Percentiles rank a stretch among this genome's conserved stretches.
Evolutionary conservation across 1,139 yeast genomes (phyloP).

Genomic region (Protomyces inouyei): DNA sequence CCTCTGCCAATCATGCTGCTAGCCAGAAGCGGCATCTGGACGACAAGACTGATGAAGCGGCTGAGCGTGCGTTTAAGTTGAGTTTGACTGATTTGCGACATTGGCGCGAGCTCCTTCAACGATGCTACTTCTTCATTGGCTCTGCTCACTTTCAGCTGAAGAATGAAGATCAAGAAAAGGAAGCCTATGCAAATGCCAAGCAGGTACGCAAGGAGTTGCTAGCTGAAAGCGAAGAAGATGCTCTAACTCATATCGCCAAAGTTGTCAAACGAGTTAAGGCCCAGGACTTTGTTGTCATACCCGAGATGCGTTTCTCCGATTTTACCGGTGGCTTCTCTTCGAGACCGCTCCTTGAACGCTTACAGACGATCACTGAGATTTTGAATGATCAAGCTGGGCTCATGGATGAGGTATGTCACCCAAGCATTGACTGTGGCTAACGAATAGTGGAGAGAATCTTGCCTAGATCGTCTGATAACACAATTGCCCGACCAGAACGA

Average conservation of each 20-base stretch:
- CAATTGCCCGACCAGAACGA: constrained; percentile 47
- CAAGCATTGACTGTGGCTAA: background rate
- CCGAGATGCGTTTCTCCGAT: constrained; percentile 33
- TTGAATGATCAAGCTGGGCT: constrained; percentile 56
- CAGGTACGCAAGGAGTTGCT: constrained; percentile 46
- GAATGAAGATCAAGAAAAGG: constrained; percentile 42
- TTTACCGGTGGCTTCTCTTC: constrained; percentile 36
- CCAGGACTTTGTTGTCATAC: constrained; percentile 35
- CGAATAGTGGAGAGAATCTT: constrained; percentile 46
- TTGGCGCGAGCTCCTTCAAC: constrained; percentile 64
- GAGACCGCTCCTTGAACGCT: constrained; percentile 33
- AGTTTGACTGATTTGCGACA: constrained; percentile 29
- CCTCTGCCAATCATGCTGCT: constrained; percentile 33
- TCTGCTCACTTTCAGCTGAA: constrained; percentile 66
- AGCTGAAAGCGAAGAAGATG: constrained; percentile 33
- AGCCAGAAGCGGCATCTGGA: constrained; percentile 31
- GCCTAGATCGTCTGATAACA: constrained; percentile 47
- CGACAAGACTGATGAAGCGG: constrained; percentile 27
- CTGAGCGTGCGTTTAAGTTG: constrained; percentile 12
- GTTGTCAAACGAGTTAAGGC: constrained; percentile 29
- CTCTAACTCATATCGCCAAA: constrained; percentile 34
- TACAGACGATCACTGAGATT: constrained; percentile 36
- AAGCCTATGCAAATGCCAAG: constrained; percentile 59
- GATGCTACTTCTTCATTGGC: constrained; percentile 71
- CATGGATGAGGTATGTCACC: constrained; percentile 43